These are phyloP conservation scores for Pseudogymnoascus sp. DNA, from an alignment of 2,329 filamentous ascomycete species.

Conservation along the genomic window DNA sequence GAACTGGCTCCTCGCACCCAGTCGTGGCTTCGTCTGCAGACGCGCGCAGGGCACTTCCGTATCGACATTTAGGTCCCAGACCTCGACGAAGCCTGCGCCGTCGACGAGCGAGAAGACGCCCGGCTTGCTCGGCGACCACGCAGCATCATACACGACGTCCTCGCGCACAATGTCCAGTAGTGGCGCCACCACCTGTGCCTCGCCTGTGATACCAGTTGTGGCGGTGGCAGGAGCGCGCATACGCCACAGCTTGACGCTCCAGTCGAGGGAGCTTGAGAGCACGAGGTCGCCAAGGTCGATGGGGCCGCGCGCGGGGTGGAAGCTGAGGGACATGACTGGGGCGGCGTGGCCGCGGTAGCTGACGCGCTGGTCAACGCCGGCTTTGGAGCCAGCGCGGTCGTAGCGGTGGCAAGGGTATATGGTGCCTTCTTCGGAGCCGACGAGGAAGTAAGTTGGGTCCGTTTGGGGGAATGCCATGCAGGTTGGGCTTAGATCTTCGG, in stretches of 20 bases:
- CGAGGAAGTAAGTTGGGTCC: slow-evolving; percentile 94
- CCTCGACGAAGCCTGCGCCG: slow-evolving; percentile 80
- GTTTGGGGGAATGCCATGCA: slow-evolving; percentile 91
- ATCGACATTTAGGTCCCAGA: slow-evolving; percentile 91
- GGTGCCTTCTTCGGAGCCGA: slow-evolving; percentile 90
- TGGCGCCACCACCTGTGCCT: slow-evolving; percentile 52
- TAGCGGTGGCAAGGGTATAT: slow-evolving; percentile 97
- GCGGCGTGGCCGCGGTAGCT: slow-evolving; percentile 85
- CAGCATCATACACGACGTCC: slow-evolving; percentile 92
- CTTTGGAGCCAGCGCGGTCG: slow-evolving; percentile 93
- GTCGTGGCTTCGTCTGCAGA: slow-evolving; percentile 58
- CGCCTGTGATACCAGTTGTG: slow-evolving; percentile 40
- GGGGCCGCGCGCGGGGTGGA: slow-evolving; percentile 85
- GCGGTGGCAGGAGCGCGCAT: slow-evolving; percentile 70
- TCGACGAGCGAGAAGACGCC: slow-evolving; percentile 93
- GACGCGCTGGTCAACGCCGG: slow-evolving; percentile 82
- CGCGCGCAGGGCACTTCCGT: slow-evolving; percentile 84
- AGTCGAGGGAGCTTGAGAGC: slow-evolving; percentile 85
- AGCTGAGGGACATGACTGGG: slow-evolving; percentile 91
- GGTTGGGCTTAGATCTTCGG: slow-evolving; percentile 89
- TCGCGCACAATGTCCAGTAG: slow-evolving; percentile 87
- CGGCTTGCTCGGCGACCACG: slow-evolving; percentile 89
- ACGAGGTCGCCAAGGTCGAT: slow-evolving; percentile 92
- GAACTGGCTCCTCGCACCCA: slow-evolving; percentile 52
- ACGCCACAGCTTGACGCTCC: slow-evolving; percentile 96